Evolutionary conservation across 2,329 filamentous ascomycete species (phyloP), one percentile per base, ranked within the genome.

Genomic region (Hypoxylon sp.): DNA sequence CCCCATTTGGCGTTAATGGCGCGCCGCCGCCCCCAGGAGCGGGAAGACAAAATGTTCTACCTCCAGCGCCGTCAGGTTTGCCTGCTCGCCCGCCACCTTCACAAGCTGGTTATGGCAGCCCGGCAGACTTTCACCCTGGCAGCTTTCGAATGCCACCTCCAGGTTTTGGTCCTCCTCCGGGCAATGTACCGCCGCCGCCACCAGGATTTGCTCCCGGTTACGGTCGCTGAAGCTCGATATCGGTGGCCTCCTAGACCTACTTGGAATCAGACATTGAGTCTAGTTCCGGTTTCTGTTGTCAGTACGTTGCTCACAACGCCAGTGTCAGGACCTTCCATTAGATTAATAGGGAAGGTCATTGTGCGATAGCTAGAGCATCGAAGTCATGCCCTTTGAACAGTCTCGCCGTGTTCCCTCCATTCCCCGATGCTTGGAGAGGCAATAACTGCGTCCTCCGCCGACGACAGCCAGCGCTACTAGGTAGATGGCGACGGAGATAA

Each of bases 61-160:
- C 90, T 13, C 85, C 87, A 13, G 87, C 89, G 52, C 87, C 89
- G 35, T 86, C 87, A 17, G 82, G 82, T 1, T 70, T 84, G 27
- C 91, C 91, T 42, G 89, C 91, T 63, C 83, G 91, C 42, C 91
- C 91, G n/a, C 91, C 91, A 3, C 89, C 89, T 17, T 88, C 85
- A 15, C 88, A 91, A 74, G 89, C 83, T 54, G 89, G 89, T 1
- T 92, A 91, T 75, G 91, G 90, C 46, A 91, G 91, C 8, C 90
- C 87, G 13, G 84, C 87, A 60, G 82, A 83, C 57, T 86, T 85
- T 73, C 79, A 82, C 52, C 84, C 84, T 2, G 80, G 82, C 46
- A 80, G 80, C 62, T 81, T 82, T 74, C 82, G 80, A 29, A 78
- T 79, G 27, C 73, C 75, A 2, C 79, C 79, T 31, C 82, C 84